phyloP scores from a whole-genome alignment of 352 stramenopile species.

The Thraustochytrium sp. region DNA sequence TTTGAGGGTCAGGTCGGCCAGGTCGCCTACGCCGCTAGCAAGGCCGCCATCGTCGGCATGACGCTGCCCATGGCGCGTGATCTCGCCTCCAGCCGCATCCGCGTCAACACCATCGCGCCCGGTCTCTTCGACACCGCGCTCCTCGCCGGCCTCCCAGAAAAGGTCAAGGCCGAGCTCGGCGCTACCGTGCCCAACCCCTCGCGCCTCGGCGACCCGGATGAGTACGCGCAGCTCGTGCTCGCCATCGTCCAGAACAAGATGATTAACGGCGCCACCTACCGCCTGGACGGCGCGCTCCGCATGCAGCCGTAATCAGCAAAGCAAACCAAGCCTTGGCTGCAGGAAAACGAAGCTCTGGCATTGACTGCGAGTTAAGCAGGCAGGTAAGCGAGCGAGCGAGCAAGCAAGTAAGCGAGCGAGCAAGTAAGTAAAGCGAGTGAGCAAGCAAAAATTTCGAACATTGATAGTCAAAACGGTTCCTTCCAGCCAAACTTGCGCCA shows the following conservation, averaged over 20 bases:
- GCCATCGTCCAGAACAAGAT: conserved; percentile 93
- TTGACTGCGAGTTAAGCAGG: not conserved
- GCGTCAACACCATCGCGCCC: conserved; percentile 93
- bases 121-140: conserved; percentile 93
- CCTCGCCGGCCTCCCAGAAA: conserved; percentile 83
- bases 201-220: conserved; percentile 73
- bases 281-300: not conserved
- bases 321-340: not conserved
- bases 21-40: conserved; percentile 91
- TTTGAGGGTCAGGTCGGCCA: conserved; percentile 95
- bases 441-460: too few relatives aligned
- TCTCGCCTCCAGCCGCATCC: conserved; percentile 81
- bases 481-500: too few relatives aligned
- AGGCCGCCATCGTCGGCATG: conserved; percentile 91
- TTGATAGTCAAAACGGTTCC: too few relatives aligned
- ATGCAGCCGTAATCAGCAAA: not conserved
- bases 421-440: not conserved
- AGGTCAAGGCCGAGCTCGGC: conserved; percentile 86
- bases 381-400: not conserved
- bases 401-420: not conserved
- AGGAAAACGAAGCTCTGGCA: not conserved
- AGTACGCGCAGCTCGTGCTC: conserved; percentile 89
- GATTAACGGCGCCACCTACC: conserved; percentile 73
- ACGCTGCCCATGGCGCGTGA: conserved; percentile 92
- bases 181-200: conserved; percentile 87